Evolutionary conservation across 495 filamentous ascomycete species (phyloP).

Genomic region (Podospora appendiculata): DNA sequence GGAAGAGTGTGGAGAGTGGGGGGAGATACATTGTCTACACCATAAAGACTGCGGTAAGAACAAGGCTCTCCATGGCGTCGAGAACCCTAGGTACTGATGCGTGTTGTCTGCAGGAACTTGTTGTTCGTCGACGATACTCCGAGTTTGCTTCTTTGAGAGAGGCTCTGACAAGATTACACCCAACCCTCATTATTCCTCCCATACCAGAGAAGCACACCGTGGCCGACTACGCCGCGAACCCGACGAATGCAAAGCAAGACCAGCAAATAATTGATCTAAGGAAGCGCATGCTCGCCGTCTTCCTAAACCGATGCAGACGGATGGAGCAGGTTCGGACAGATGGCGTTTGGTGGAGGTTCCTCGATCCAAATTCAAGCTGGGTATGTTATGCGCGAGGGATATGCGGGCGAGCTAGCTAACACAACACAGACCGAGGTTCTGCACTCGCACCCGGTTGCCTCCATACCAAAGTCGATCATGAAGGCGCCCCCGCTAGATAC

Average conservation of each 20-base stretch:
- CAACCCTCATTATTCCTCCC: constrained; percentile 88
- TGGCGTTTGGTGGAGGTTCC: constrained; percentile 93
- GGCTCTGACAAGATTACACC: constrained; percentile 82
- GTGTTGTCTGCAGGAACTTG: constrained; percentile 60
- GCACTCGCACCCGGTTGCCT: constrained; percentile 79
- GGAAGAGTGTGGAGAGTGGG: constrained; percentile 90
- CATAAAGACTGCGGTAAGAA: constrained; percentile 81
- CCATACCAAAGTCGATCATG: constrained; percentile 86
- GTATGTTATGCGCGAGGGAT: constrained; percentile 41
- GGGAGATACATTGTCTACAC: constrained; percentile 91
- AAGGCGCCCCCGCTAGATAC: constrained; percentile 90
- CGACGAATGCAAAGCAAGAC: constrained; percentile 96
- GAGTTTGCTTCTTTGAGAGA: constrained; percentile 91
- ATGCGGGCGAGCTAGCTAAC: constrained; percentile 19
- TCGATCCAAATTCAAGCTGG: constrained; percentile 98
- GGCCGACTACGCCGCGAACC: constrained; percentile 96
- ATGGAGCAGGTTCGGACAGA: constrained; percentile 94
- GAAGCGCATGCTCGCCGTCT: constrained; percentile 93
- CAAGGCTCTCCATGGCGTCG: not conserved
- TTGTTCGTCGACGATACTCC: constrained; percentile 91
- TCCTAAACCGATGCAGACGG: constrained; percentile 81
- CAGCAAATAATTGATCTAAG: constrained; percentile 89
- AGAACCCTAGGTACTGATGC: not conserved
- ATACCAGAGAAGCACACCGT: constrained; percentile 98
- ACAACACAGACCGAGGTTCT: constrained; percentile 75